Conservation (phyloP, 345 rosid species). For the Pistacia vera region DNA sequence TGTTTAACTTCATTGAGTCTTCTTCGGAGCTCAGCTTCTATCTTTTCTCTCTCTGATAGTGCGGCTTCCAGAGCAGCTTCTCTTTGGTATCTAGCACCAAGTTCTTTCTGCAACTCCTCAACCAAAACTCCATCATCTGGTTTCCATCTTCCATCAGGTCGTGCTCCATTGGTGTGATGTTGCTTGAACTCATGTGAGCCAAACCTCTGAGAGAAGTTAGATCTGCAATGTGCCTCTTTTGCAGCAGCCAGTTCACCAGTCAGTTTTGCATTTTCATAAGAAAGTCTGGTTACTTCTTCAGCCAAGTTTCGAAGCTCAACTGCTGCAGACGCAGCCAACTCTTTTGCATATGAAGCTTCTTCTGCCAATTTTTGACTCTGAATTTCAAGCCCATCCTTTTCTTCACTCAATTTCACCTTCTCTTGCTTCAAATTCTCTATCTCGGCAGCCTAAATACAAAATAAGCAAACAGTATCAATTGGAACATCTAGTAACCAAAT, state of each 20-base stretch:
- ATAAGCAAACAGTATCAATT: not conserved
- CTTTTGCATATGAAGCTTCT: constrained; percentile 77
- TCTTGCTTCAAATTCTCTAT: constrained; percentile 63
- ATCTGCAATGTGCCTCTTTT: constrained; percentile 38
- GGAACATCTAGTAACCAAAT: not conserved
- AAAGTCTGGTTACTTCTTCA: constrained; percentile 70
- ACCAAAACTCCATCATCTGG: constrained; percentile 31
- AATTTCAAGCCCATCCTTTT: constrained; percentile 60
- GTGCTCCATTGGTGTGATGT: constrained; percentile 24
- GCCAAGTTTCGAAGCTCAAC: constrained; percentile 68
- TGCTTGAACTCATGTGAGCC: constrained; percentile 31
- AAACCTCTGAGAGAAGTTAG: constrained; percentile 35
- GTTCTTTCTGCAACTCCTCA: constrained; percentile 53
- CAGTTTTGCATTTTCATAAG: constrained; percentile 65
- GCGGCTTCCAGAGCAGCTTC: constrained; percentile 46
- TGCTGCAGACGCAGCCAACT: constrained; percentile 71
- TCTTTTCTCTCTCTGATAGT: constrained; percentile 40
- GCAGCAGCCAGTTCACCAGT: constrained; percentile 48
- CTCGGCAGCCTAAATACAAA: constrained; percentile 49
- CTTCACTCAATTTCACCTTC: constrained; percentile 45
- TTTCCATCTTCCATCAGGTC: constrained; percentile 33
- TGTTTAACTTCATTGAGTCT: constrained; percentile 53
- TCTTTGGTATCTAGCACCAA: constrained; percentile 40
- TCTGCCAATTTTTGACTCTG: constrained; percentile 54
- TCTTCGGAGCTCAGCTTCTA: constrained; percentile 44